These are phyloP conservation scores for Aegilops bicornis DNA, from an alignment of 176 grass and related monocot species.

Conservation along the genomic window DNA sequence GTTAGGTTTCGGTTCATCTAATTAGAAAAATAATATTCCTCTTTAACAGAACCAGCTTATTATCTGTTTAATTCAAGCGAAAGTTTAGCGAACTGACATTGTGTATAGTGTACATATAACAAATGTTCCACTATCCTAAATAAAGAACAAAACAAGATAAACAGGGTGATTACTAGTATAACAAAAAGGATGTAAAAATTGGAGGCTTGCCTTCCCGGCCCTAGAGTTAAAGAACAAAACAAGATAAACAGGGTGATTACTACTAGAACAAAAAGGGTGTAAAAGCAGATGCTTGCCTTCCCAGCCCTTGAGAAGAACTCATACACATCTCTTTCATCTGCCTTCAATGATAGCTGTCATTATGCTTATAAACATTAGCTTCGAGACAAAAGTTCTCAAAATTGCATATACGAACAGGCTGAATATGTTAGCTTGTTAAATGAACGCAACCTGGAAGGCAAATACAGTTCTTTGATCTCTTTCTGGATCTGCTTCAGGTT, in stretches of 20 bases:
- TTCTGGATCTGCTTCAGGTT: conserved; percentile 95
- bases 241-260: not conserved
- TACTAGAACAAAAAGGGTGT: not conserved
- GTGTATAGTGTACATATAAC: not conserved
- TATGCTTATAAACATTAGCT: conserved; percentile 26
- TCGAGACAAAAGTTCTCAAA: not conserved
- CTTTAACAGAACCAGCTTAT: not conserved
- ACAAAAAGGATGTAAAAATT: not conserved
- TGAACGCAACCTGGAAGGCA: conserved; percentile 76
- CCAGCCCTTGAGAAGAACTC: conserved; percentile 98
- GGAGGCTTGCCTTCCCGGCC: conserved; percentile 74
- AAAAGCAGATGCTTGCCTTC: conserved; percentile 52
- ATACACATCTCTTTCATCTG: conserved; percentile 97
- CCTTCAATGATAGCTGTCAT: conserved; percentile 81
- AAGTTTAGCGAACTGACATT: not conserved
- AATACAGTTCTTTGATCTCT: conserved; percentile 99
- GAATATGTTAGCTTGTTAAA: not conserved
- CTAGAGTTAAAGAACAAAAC: conserved; percentile 67
- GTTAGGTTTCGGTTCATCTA: not conserved
- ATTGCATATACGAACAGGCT: not conserved
- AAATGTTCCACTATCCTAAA: not conserved
- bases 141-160: not conserved
- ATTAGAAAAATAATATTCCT: not conserved
- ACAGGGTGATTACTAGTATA: not conserved
- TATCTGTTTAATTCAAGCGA: not conserved